Base-by-base conservation (phyloP, 2,329 filamentous ascomycete species). In the Bertia moriformis region DNA sequence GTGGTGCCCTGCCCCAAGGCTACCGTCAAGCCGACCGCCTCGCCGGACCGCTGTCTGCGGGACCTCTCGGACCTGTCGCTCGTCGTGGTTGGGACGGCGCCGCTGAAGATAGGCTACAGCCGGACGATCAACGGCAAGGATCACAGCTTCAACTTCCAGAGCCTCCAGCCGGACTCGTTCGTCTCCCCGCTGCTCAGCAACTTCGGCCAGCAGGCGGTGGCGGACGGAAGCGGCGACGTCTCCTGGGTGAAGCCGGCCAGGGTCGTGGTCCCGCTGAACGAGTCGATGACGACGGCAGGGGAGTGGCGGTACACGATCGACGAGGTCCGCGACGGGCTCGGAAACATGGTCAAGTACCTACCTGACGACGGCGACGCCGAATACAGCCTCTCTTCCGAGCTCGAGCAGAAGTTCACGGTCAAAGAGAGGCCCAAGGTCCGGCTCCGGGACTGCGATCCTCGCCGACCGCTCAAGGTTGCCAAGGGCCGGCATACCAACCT, bases 41-140 rank as follows among this genome's bases (percentile, higher is more conserved):
- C 71, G 4, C 60, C 66, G 2, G 70, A 83, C 45, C 82, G 83
- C 50, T 98, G 91, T 56, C 75, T 81, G 39, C 85, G 84, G 39
- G 89, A 98, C 48, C 62, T 96, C 24, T 96, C 91, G 2, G 77
- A 94, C 51, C 65, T 96, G 36, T 73, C 79, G 14, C 65, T 98
- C 39, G 78, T 89, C 49, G 85, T 95, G 3, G 71, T 82, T 46
- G 91, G 91, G 14, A 93, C 87, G 0, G 85, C 93, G 2, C 91
- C 91, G 3, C 66, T 98, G 45, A 88, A 88, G 54, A 83, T 98
- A 48, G 84, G 85, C 49, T 98, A 98, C 59, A 91, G 85, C 50
- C 82, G 87, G 40, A 81, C 78, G 4, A 78, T 94, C 48, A 94
- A 95, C 48, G 76, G 78, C 44, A 80, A 84, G 46, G 78, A 93